A percentile compares a stretch with the other conserved stretches of the same genome.
Evolutionary conservation across 2,329 filamentous ascomycete species (phyloP).

Genomic region (Podosphaera fusca): DNA sequence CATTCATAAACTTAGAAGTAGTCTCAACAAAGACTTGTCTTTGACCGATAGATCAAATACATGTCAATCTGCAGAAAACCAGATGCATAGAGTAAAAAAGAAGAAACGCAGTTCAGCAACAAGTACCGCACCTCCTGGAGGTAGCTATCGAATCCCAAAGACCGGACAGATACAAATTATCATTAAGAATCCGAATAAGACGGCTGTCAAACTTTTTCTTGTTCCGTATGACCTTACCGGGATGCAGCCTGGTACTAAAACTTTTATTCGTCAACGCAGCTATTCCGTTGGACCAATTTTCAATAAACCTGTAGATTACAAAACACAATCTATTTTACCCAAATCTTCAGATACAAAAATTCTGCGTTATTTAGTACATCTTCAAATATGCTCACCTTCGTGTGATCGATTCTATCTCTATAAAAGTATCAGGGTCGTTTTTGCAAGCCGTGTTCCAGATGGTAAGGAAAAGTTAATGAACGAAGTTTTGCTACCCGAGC

Average conservation of each 20-base stretch:
- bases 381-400: conserved; percentile 77
- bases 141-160: conserved; percentile 81
- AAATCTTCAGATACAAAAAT: conserved; percentile 41
- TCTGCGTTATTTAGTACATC: conserved; percentile 70
- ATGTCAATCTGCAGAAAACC: conserved; percentile 14
- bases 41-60: conserved; percentile 7
- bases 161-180: conserved; percentile 90
- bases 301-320: conserved; percentile 23
- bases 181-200: conserved; percentile 96
- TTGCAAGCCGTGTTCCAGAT: conserved; percentile 87
- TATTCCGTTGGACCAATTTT: conserved; percentile 75
- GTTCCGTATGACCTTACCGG: conserved; percentile 79
- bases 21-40: conserved; percentile 8
- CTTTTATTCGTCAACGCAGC: conserved; percentile 81
- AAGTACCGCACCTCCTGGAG: conserved; percentile 53
- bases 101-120: conserved; percentile 34
- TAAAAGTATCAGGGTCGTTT: conserved; percentile 80
- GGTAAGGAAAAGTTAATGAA: conserved; percentile 82
- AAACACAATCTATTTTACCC: conserved; percentile 4
- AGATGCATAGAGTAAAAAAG: conserved; percentile 27
- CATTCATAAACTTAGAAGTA: conserved; percentile 6
- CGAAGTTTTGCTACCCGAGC: conserved; percentile 74
- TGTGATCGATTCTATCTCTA: conserved; percentile 75
- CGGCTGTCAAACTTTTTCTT: conserved; percentile 85
- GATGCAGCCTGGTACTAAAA: conserved; percentile 88